Evolutionary conservation across 768 basidiomycete species (phyloP), one percentile per base, ranked within the genome.

Genomic region (Rhizopogon salebrosus): DNA sequence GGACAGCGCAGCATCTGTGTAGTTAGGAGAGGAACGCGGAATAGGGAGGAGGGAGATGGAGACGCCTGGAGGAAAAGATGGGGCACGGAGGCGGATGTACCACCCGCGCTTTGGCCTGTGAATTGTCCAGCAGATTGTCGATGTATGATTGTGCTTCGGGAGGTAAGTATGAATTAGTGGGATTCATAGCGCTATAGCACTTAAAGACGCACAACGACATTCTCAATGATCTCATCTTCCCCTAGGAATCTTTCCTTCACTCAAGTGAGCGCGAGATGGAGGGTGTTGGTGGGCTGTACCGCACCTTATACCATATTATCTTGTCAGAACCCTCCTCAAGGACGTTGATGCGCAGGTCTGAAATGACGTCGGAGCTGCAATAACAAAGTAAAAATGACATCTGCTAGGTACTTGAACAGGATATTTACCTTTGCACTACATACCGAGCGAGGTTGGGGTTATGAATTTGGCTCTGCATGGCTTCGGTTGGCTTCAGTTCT

Each of bases 41-140:
- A 84, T 70, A 8, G 83, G 81, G 22, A 73, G 68, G 7, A 85
- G 62, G 1, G 81, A 75, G 26, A 85, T 84, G 55, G 74, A 82
- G 10, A 76, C 73, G 3, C 78, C 70, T 11, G 80, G 83, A 0
- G 87, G 85, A 57, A 90, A 91, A 4, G 75, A 60, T 0, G 90
- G 89, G 2, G 87, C 72, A 34, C 86, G 80, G 23, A 92, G 70
- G 38, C 85, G 85, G 54, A 92, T 82, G 66, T 92, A 92, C 90
- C 90, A 92, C 41, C 90, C 90, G 26, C 85, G 80, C 53, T 83
- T 81, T 1, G 90, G 90, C 5, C 83, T 80, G 64, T 91, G 90
- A 24, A 91, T 81, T 9, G 80, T 80, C 90, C 90, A 92, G 51
- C 79, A 76, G 2, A 89, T 65, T 0, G 77, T 76, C 22, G 78